Evolutionary conservation across 2,329 filamentous ascomycete genomes (phyloP), one percentile per base, ranked within the genome.

Genomic region (Fusarium verrucosum): DNA sequence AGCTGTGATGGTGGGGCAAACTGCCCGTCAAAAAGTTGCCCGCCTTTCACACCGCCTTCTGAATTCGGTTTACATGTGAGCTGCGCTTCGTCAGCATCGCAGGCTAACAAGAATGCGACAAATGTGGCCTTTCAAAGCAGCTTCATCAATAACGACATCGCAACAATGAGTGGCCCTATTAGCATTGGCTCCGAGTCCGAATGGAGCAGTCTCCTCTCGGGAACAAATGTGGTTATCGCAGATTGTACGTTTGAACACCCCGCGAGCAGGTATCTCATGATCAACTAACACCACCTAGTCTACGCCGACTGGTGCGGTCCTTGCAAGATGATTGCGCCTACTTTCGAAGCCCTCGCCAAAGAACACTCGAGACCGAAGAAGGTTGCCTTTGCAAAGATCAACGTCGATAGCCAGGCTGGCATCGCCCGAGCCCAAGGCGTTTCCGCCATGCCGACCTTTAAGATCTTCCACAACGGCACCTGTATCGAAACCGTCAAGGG

Each of bases 291-390:
- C 49, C 36, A 70, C 71, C 35, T 50, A 96, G 92, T 97, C 84
- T 96, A 95, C 75, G 94, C 94, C 77, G 91, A 96, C 80, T 97
- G 92, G 92, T 98, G 93, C 77, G 91, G 90, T 54, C 93, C 94
- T 73, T 97, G 94, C 86, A 96, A 96, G 80, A 87, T 90, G 75
- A 96, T 98, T 68, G 92, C 92, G 45, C 94, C 94, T 19, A 87
- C 91, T 55, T 98, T 96, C 78, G 92, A 97, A 74, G 87, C 89
- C 71, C 88, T 98, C 57, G 87, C 93, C 43, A 83, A 85, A 58
- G 90, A 94, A 76, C 87, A 95, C 73, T 89, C 92, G 44, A 89
- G 92, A 67, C 89, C 92, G 16, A 89, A 90, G 73, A 89, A 88
- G 74, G 90, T 98, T 72, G 91, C 92, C 42, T 99, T 98, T 76